Evolutionary conservation across 1,284 basidiomycete genomes (phyloP).

Genomic region (Cystobasidium slooffiae): DNA sequence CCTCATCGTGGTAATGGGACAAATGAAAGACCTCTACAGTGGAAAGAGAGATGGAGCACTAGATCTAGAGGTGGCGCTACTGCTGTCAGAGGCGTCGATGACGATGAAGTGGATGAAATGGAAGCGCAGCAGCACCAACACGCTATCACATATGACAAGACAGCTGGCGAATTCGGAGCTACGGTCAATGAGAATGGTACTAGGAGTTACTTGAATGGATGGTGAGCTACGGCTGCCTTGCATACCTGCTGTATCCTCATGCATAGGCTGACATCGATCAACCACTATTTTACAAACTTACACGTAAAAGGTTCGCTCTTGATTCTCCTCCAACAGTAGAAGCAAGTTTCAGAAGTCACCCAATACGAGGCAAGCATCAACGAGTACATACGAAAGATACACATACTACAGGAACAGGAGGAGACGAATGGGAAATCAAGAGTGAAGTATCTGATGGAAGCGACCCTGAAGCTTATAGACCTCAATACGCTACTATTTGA

Average conservation of each 20-base stretch:
- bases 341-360: conserved; percentile 13
- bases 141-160: not conserved
- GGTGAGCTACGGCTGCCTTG: too few species aligned
- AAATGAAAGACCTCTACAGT: not conserved
- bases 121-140: not conserved
- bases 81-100: not conserved
- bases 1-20: not conserved
- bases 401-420: not conserved
- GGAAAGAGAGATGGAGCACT: conserved; percentile 33
- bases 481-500: conserved; percentile 25
- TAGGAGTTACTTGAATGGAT: conserved; percentile 32
- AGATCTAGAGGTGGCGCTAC: not conserved
- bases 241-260: not conserved
- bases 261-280: too few species aligned
- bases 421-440: conserved; percentile 34
- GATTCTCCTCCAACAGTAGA: conserved; percentile 1
- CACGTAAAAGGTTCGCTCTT: not conserved
- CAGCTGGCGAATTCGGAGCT: conserved; percentile 31
- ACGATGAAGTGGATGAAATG: conserved; percentile 8
- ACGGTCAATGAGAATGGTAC: conserved; percentile 22
- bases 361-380: conserved; percentile 10
- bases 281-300: not conserved
- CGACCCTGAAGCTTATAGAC: conserved; percentile 24
- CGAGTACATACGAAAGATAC: conserved; percentile 6
- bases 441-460: conserved; percentile 1